A percentile compares a stretch with the other conserved stretches of the same genome.
These are phyloP conservation scores for Rhodotorula toruloides DNA, from an alignment of 768 basidiomycete genomes.

Conservation along the genomic window DNA sequence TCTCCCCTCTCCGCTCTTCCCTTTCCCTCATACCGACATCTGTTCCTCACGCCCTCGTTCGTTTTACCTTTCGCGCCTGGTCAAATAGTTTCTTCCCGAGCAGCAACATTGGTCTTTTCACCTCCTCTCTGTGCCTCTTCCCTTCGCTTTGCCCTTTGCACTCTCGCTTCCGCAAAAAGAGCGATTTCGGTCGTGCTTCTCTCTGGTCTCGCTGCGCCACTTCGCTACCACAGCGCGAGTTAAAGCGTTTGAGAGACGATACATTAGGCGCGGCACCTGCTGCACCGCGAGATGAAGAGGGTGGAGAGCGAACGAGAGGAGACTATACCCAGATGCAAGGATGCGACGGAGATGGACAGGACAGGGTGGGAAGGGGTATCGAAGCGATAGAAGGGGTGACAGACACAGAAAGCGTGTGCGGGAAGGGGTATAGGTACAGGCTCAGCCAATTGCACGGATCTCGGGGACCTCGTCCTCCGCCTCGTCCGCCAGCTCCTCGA, in stretches of 20 bases:
- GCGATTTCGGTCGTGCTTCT: background rate
- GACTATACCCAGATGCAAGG: too few species aligned
- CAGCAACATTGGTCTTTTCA: background rate
- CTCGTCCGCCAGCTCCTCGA: background rate
- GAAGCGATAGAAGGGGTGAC: too few species aligned
- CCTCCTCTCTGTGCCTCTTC: background rate
- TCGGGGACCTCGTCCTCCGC: background rate
- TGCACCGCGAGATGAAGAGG: too few species aligned
- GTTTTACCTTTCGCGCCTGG: too few species aligned
- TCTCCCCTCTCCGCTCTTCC: background rate
- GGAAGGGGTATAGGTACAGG: background rate
- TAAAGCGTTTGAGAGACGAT: too few species aligned
- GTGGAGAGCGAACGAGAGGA: too few species aligned
- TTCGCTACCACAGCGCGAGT: too few species aligned
- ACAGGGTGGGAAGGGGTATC: background rate
- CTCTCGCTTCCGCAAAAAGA: background rate
- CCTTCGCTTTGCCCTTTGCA: background rate
- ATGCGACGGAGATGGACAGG: too few species aligned
- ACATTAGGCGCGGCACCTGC: too few species aligned
- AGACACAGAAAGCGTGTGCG: background rate
- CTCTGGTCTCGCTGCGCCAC: too few species aligned
- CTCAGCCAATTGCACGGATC: background rate
- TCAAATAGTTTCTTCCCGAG: too few species aligned
- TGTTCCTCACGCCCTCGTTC: background rate
- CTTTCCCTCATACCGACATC: background rate